A percentile compares a stretch with the other conserved stretches of the same genome.
These are phyloP conservation scores for Umbelopsis ramanniana DNA, from an alignment of 192 early-diverging fungal genomes.

Conservation along the genomic window DNA sequence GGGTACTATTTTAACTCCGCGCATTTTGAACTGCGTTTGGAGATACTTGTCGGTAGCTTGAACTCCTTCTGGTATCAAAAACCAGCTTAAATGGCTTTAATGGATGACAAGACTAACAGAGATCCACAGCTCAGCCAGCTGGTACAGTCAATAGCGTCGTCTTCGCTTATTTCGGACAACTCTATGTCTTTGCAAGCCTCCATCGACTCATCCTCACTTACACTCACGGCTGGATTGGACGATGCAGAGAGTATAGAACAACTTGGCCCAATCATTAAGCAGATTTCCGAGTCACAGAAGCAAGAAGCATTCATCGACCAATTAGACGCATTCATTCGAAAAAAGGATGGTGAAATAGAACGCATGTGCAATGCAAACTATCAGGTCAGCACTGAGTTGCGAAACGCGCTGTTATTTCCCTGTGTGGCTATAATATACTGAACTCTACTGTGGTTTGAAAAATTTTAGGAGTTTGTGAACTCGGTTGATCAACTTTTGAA, in stretches of 20 bases:
- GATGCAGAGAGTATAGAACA: slow-evolving; percentile 79
- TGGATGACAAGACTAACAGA: neutral
- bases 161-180: slow-evolving; percentile 13
- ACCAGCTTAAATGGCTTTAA: neutral
- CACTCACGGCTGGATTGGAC: slow-evolving; percentile 30
- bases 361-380: slow-evolving; percentile 96
- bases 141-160: slow-evolving; percentile 21
- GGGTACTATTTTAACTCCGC: neutral
- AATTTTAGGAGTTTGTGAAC: slow-evolving; percentile 82
- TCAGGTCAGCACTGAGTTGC: slow-evolving; percentile 59
- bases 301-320: slow-evolving; percentile 89
- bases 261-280: slow-evolving; percentile 86
- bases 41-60: neutral
- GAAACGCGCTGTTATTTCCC: slow-evolving; percentile 37
- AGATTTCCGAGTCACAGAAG: slow-evolving; percentile 83
- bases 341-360: slow-evolving; percentile 96
- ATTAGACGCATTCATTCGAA: slow-evolving; percentile 77
- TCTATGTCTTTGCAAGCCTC: slow-evolving; percentile 8
- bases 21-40: neutral
- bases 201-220: slow-evolving; percentile 21
- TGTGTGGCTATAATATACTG: neutral
- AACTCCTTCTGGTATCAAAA: neutral
- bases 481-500: slow-evolving; percentile 95
- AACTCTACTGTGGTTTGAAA: neutral
- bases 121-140: slow-evolving; percentile 14